Percentiles rank a stretch among this genome's conserved stretches.
Evolutionary conservation across 768 basidiomycete genomes (phyloP).

Genomic region (Suillus cothurnatus): DNA sequence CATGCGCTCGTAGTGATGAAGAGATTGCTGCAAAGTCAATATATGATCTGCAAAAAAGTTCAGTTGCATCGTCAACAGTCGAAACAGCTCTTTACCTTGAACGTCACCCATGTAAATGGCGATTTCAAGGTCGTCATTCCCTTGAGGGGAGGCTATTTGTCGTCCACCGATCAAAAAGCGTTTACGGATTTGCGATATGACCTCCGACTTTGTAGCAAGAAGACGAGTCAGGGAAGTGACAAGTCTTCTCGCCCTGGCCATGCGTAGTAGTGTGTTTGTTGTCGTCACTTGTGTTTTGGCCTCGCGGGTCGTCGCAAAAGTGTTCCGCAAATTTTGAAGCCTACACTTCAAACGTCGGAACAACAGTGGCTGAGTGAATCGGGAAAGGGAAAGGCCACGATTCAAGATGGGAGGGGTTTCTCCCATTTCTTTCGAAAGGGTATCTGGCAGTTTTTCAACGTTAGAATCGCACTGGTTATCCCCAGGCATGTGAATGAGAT

Average conservation of each 20-base stretch:
- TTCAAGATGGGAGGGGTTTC: slow-evolving; percentile 1
- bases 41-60: slow-evolving; percentile 72
- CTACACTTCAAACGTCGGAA: slow-evolving; percentile 40
- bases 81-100: slow-evolving; percentile 58
- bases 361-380: slow-evolving; percentile 26
- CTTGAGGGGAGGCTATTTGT: slow-evolving; percentile 34
- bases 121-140: slow-evolving; percentile 64
- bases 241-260: slow-evolving; percentile 76
- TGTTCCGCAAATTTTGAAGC: slow-evolving; percentile 18
- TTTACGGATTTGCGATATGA: slow-evolving; percentile 79
- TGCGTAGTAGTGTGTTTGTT: slow-evolving; percentile 63
- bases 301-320: slow-evolving; percentile 2
- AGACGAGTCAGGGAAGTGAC: slow-evolving; percentile 79
- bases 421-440: background rate
- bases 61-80: background rate
- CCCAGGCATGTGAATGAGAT: background rate
- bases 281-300: slow-evolving; percentile 40
- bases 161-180: slow-evolving; percentile 44
- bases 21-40: slow-evolving; percentile 78
- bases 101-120: slow-evolving; percentile 90
- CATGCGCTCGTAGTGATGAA: slow-evolving; percentile 86
- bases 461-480: background rate
- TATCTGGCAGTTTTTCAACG: slow-evolving; percentile 9
- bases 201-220: slow-evolving; percentile 79
- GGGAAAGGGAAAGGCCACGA: slow-evolving; percentile 27